Evolutionary conservation across 108 stramenopile species (phyloP).

Genomic region (Phaeodactylum tricornutum): DNA sequence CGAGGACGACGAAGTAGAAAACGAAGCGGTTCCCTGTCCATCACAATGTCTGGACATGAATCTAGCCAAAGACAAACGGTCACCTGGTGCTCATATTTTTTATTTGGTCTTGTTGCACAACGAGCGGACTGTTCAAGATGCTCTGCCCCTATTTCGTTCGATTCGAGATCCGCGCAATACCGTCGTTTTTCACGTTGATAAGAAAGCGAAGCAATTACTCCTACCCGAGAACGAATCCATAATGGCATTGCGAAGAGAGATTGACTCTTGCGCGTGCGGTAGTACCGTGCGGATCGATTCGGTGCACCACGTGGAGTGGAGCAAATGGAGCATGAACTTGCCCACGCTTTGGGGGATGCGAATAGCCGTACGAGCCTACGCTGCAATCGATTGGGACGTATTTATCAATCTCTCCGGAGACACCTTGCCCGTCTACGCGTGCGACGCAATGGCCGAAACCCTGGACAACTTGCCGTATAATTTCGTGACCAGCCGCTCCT

Average conservation of each 20-base stretch:
- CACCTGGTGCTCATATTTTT: constrained; percentile 50
- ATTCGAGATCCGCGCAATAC: constrained; percentile 52
- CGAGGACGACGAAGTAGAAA: too few relatives aligned
- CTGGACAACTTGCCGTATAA: constrained; percentile 22
- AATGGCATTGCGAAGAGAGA: constrained; percentile 26
- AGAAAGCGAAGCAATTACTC: constrained; percentile 16
- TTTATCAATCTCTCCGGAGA: constrained; percentile 80
- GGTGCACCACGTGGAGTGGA: constrained; percentile 45
- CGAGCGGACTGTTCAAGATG: constrained; percentile 61
- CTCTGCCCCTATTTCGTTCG: constrained; percentile 46
- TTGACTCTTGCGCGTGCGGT: constrained; percentile 41
- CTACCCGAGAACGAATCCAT: not conserved
- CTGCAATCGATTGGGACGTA: constrained; percentile 63
- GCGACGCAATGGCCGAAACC: constrained; percentile 37
- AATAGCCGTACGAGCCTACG: constrained; percentile 19
- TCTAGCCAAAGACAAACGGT: too few relatives aligned
- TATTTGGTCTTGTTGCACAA: constrained; percentile 78
- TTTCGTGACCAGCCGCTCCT: constrained; percentile 71
- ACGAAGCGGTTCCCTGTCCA: too few relatives aligned
- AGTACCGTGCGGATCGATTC: constrained; percentile 25
- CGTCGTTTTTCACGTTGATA: constrained; percentile 75
- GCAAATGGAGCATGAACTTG: constrained; percentile 80
- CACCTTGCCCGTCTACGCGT: constrained; percentile 59
- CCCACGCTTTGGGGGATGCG: constrained; percentile 80
- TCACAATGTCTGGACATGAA: too few relatives aligned